Evolutionary conservation across 1,284 basidiomycete genomes (phyloP).

Genomic region (Trichosporon sp.): DNA sequence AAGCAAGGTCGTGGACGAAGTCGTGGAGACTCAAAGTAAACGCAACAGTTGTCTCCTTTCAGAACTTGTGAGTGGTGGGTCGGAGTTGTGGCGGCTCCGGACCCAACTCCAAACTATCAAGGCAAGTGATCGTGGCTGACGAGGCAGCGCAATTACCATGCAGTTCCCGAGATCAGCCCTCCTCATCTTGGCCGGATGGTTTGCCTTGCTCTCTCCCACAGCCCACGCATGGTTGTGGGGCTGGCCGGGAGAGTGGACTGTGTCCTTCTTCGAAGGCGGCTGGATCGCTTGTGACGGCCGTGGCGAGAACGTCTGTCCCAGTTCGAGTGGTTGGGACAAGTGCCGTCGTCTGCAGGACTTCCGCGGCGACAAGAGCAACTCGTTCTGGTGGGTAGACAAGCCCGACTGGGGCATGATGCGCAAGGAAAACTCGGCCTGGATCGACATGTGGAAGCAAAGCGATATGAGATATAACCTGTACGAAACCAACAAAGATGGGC

Average conservation of each 20-base stretch:
- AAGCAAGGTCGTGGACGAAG: not conserved
- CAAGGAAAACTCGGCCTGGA: conserved; percentile 1
- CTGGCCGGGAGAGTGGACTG: not conserved
- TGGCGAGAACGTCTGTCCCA: not conserved
- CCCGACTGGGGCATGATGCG: not conserved
- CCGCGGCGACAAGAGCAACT: not conserved
- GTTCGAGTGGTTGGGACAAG: not conserved
- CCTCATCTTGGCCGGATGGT: conserved; percentile 1
- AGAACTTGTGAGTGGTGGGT: not conserved
- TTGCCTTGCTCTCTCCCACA: not conserved
- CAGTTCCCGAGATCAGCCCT: not conserved
- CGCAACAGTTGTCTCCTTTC: not conserved
- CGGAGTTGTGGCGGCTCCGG: not conserved
- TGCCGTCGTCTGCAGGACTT: not conserved
- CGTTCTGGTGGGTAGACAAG: not conserved
- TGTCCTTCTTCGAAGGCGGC: not conserved
- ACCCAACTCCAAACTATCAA: not conserved
- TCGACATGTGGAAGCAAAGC: not conserved
- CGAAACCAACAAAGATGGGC: not conserved
- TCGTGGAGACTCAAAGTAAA: not conserved
- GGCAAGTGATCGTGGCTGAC: not conserved
- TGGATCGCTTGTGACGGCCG: not conserved
- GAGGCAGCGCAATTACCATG: not conserved
- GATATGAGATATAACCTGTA: not conserved
- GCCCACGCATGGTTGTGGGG: not conserved